A percentile compares a stretch with the other conserved stretches of the same genome.
Evolutionary conservation across 148 eudicot genomes (phyloP).

Genomic region (Spergularia marina): DNA sequence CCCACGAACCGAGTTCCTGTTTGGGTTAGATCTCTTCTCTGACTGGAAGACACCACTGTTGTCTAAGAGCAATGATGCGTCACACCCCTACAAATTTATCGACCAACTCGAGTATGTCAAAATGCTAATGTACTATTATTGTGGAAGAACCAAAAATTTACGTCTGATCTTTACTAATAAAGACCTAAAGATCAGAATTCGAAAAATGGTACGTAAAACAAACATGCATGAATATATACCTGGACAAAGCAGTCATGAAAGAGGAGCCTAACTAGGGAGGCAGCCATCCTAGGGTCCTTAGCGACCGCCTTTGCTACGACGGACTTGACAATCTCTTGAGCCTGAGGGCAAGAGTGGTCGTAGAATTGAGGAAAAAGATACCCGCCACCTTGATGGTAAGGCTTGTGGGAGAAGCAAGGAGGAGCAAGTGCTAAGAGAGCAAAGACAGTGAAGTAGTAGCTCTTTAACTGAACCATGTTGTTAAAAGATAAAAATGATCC

Average conservation of each 20-base stretch:
- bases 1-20: constrained; percentile 46
- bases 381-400: constrained; percentile 22
- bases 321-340: constrained; percentile 40
- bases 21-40: constrained; percentile 46
- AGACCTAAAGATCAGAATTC: no score
- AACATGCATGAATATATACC: constrained; percentile 19
- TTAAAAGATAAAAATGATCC: background rate
- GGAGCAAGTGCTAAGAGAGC: constrained; percentile 22
- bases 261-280: constrained; percentile 54
- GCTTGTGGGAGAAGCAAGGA: constrained; percentile 24
- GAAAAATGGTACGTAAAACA: background rate
- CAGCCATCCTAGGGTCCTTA: constrained; percentile 51
- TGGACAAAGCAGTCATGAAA: constrained; percentile 64
- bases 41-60: constrained; percentile 37
- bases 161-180: no score
- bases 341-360: constrained; percentile 44
- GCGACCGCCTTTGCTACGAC: constrained; percentile 47
- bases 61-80: constrained; percentile 50
- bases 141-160: no score
- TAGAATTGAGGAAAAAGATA: constrained; percentile 50
- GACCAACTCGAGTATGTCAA: background rate
- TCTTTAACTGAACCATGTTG: constrained; percentile 24
- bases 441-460: constrained; percentile 21
- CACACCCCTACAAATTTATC: constrained; percentile 45
- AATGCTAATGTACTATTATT: background rate